These are phyloP conservation scores for Moesziomyces parantarcticus DNA, from an alignment of 1,284 basidiomycete species.

Conservation along the genomic window DNA sequence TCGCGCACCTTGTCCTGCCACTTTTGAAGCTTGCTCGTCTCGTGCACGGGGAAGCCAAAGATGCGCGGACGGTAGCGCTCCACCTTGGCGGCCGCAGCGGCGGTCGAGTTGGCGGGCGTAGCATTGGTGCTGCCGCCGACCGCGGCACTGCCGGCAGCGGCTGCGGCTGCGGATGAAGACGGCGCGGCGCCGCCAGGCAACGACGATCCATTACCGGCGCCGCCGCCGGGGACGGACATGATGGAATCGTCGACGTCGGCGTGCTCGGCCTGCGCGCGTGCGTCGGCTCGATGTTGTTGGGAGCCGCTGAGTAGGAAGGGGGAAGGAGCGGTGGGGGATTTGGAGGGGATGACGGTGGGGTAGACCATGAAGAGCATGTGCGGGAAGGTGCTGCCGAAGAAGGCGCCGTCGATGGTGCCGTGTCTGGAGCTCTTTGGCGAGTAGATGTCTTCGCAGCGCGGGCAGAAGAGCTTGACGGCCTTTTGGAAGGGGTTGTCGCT, in stretches of 20 bases:
- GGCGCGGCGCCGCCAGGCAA: conserved; percentile 7
- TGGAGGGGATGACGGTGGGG: conserved; percentile 75
- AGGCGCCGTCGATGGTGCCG: conserved; percentile 68
- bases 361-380: conserved; percentile 73
- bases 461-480: conserved; percentile 66
- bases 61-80: conserved; percentile 65
- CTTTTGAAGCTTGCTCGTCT: conserved; percentile 62
- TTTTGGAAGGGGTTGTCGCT: conserved; percentile 66
- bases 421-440: conserved; percentile 65
- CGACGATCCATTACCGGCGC: conserved; percentile 24
- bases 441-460: conserved; percentile 67
- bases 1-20: conserved; percentile 64
- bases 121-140: conserved; percentile 8
- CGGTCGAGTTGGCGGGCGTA: conserved; percentile 29
- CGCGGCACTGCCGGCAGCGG: conserved; percentile 16
- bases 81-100: conserved; percentile 51
- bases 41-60: conserved; percentile 67
- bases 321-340: conserved; percentile 54
- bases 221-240: conserved; percentile 29
- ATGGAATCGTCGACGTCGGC: conserved; percentile 48
- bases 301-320: conserved; percentile 52
- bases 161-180: conserved; percentile 10
- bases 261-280: conserved; percentile 71
- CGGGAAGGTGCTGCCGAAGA: conserved; percentile 66
- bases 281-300: conserved; percentile 27